Evolutionary conservation across 1,139 yeast genomes (phyloP), one percentile per base, ranked within the genome.

Genomic region (Magnusiomyces suaveolens): DNA sequence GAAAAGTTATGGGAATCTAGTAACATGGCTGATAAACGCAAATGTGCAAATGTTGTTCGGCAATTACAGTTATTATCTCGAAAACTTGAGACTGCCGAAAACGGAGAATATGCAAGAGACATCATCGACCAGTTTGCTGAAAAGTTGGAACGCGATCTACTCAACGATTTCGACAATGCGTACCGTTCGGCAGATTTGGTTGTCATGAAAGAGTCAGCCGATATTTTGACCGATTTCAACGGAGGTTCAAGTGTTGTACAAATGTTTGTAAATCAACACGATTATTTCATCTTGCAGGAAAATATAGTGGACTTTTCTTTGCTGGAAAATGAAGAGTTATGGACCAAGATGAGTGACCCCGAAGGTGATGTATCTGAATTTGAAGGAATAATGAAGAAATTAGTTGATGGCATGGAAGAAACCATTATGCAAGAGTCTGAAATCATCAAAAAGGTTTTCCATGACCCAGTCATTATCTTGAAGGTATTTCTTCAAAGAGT

Each of bases 161-260:
- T 74, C 49, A 61, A 64, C 18, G 66, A 66, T 44, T 74, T 74
- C 55, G 74, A 73, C 56, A 67, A 66, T 36, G 75, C 76, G 1
- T 74, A 74, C 61, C 63, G 71, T 32, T 67, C 79, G 8, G 84
- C 82, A 43, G 85, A 84, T 60, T 78, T 83, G 62, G 76, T 76
- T n/a, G 80, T 80, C 53, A 83, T 92, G 86, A 82, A 79, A 61
- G 89, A 84, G 56, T 81, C 87, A 43, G 89, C 97, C 0, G 80
- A 80, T 52, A 80, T 89, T n/a, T 73, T 90, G 53, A 78, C 83
- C 54, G 87, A 83, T 57, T 90, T 83, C 70, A 90, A 92, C 64
- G 94, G 90, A 16, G 97, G 97, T 10, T 76, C 81, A 2, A 83
- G 84, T 57, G 94, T 89, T 14, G 84, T 88, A 16, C 89, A 84